Evolutionary conservation across 2,329 filamentous ascomycete genomes (phyloP).

Genomic region (Teratosphaeria destructans): DNA sequence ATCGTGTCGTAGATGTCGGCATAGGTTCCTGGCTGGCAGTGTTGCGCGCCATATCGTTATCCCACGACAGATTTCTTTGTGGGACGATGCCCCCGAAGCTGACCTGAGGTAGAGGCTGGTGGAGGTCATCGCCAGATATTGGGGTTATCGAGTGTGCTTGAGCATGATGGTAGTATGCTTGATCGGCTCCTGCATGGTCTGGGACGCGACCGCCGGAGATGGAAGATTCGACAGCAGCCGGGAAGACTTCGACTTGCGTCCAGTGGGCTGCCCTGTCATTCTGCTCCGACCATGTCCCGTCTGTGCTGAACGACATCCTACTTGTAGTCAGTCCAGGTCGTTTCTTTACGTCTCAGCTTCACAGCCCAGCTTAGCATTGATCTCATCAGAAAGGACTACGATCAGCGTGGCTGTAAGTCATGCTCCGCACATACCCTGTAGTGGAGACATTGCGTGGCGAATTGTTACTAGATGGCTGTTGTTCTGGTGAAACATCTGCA

Average conservation of each 20-base stretch:
- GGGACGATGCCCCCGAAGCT: background rate
- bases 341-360: background rate
- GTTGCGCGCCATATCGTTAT: background rate
- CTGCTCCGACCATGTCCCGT: background rate
- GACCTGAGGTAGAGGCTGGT: background rate
- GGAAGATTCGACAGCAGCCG: background rate
- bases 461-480: background rate
- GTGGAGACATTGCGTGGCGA: background rate
- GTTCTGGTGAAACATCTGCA: background rate
- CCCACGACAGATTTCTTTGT: background rate
- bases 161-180: background rate
- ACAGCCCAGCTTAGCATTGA: background rate
- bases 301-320: background rate
- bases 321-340: background rate
- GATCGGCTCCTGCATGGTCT: background rate
- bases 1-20: background rate
- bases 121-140: background rate
- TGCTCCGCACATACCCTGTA: background rate
- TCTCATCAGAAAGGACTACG: background rate
- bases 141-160: background rate
- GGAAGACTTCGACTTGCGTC: background rate
- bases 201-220: background rate
- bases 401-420: background rate
- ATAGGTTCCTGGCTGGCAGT: background rate
- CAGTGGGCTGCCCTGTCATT: background rate